These are phyloP conservation scores for Teratosphaeria gauchensis DNA, from an alignment of 2,329 filamentous ascomycete genomes.

Conservation along the genomic window DNA sequence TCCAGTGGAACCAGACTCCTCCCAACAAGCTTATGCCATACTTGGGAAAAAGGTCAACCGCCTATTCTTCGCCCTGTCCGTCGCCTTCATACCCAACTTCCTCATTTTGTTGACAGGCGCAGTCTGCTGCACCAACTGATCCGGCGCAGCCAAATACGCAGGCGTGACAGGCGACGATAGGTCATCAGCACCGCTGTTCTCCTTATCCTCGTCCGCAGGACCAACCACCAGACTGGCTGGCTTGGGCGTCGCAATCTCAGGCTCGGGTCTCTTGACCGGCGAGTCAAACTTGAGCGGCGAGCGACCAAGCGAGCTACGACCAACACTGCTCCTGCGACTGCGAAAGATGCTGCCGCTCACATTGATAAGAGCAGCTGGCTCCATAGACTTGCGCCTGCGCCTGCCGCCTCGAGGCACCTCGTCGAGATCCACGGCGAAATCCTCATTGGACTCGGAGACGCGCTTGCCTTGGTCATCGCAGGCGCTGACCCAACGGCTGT, in stretches of 20 bases:
- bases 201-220: slow-evolving; percentile 12
- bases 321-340: slow-evolving; percentile 20
- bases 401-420: slow-evolving; percentile 22
- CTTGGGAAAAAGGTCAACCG: slow-evolving; percentile 21
- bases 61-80: slow-evolving; percentile 16
- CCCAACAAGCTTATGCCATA: neutral
- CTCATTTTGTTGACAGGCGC: slow-evolving; percentile 25
- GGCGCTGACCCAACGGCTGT: slow-evolving; percentile 29
- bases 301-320: slow-evolving; percentile 19
- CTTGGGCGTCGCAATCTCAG: slow-evolving; percentile 1
- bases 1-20: no score
- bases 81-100: slow-evolving; percentile 21
- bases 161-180: slow-evolving; percentile 22
- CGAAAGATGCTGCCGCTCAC: slow-evolving; percentile 25
- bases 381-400: slow-evolving; percentile 28
- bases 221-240: neutral
- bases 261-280: slow-evolving; percentile 1
- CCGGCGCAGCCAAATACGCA: slow-evolving; percentile 19
- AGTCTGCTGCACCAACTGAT: slow-evolving; percentile 24
- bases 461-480: slow-evolving; percentile 23
- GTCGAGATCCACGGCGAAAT: slow-evolving; percentile 24
- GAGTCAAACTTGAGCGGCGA: slow-evolving; percentile 13
- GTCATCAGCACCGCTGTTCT: slow-evolving; percentile 17
- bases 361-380: slow-evolving; percentile 23
- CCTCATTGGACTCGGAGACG: slow-evolving; percentile 23